A percentile compares a stretch with the other conserved stretches of the same genome.
Conservation (phyloP, 441 rosid genomes). For the Jatropha podagrica region DNA sequence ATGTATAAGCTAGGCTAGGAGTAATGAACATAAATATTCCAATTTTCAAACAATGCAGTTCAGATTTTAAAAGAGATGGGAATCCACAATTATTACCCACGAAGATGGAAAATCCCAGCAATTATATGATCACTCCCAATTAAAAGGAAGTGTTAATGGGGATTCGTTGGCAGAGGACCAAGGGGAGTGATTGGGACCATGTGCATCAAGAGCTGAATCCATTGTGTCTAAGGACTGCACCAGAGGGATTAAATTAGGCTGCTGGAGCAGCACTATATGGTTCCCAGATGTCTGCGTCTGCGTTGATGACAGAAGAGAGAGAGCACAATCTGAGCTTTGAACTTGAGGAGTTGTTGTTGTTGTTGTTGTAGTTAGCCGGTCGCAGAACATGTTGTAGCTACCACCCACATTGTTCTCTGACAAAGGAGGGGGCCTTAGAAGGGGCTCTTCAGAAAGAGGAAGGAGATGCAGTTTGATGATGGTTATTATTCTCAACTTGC, state of each 20-base stretch:
- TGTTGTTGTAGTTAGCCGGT: constrained; percentile 37
- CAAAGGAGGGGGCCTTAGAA: constrained; percentile 26
- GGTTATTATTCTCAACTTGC: constrained; percentile 41
- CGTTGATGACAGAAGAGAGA: constrained; percentile 95
- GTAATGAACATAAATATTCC: background rate
- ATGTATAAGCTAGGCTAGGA: background rate
- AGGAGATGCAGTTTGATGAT: constrained; percentile 27
- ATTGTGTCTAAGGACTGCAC: constrained; percentile 31
- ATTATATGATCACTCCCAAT: constrained; percentile 47
- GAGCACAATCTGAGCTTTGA: constrained; percentile 76
- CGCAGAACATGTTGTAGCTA: constrained; percentile 40
- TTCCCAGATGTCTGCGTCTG: constrained; percentile 40
- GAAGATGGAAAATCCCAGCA: background rate
- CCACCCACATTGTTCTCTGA: constrained; percentile 25
- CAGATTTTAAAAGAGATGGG: background rate
- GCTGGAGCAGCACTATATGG: constrained; percentile 26
- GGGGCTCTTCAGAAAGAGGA: constrained; percentile 40
- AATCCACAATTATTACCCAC: constrained; percentile 14
- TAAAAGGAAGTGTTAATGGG: constrained; percentile 62
- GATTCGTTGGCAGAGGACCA: constrained; percentile 42
- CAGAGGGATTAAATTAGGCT: constrained; percentile 35
- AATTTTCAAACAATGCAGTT: background rate
- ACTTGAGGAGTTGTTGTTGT: constrained; percentile 25
- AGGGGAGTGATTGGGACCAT: constrained; percentile 32
- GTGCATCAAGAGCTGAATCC: constrained; percentile 48